A percentile compares a stretch with the other conserved stretches of the same genome.
Conservation (phyloP, 352 stramenopile genomes). For the Globisporangium emineosum region DNA sequence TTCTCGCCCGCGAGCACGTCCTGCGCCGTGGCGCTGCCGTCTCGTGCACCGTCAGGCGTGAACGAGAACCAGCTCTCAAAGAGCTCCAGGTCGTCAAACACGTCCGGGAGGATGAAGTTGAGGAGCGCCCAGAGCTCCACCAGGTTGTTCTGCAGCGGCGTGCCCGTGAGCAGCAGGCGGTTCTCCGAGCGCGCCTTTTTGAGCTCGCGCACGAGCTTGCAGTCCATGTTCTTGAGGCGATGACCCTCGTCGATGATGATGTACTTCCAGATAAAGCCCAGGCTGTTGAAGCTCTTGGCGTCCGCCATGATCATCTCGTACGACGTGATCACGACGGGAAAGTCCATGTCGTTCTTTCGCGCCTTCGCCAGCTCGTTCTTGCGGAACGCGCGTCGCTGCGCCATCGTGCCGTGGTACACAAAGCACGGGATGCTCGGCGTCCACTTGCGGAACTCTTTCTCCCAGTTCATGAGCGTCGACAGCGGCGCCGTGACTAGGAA, state of each 20-base stretch:
- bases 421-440: slow-evolving; percentile 91
- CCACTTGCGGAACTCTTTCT: slow-evolving; percentile 87
- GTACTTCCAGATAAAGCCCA: slow-evolving; percentile 90
- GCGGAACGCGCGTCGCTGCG: slow-evolving; percentile 45
- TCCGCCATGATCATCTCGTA: slow-evolving; percentile 88
- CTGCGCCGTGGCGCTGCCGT: slow-evolving; percentile 69
- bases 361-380: slow-evolving; percentile 45
- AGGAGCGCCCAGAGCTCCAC: slow-evolving; percentile 98
- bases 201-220: slow-evolving; percentile 92
- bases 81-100: slow-evolving; percentile 97
- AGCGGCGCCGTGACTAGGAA: slow-evolving; percentile 98
- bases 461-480: slow-evolving; percentile 98
- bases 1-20: slow-evolving; percentile 91
- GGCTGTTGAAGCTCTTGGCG: slow-evolving; percentile 46
- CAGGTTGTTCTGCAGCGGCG: slow-evolving; percentile 98
- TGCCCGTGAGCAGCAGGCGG: slow-evolving; percentile 94
- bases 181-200: slow-evolving; percentile 93
- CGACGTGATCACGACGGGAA: slow-evolving; percentile 86
- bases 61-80: slow-evolving; percentile 99
- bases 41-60: slow-evolving; percentile 82
- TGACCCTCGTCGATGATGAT: slow-evolving; percentile 98
- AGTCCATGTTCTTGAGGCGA: slow-evolving; percentile 97
- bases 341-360: slow-evolving; percentile 58
- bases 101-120: slow-evolving; percentile 96
- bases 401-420: slow-evolving; percentile 95